Base-by-base conservation (phyloP, 495 filamentous ascomycete species). In the Astrothelium subdiscretum region DNA sequence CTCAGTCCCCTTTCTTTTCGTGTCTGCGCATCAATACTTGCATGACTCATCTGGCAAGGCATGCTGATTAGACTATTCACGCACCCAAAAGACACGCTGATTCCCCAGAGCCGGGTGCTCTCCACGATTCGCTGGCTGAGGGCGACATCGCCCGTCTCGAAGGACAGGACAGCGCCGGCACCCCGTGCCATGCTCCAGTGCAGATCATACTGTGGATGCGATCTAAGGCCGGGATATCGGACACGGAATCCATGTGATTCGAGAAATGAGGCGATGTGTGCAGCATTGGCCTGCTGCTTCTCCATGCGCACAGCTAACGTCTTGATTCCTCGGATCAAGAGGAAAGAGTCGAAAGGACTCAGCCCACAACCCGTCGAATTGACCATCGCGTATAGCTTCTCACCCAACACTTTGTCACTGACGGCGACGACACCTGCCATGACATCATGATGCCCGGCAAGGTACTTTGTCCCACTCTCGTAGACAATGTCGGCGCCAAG, bases 41-140 rank as follows among this genome's bases (percentile, higher is more conserved):
- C 94, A 77, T 98, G 94, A 74, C 95, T 97, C 94, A 98, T 98
- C 63, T 89, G 90, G 70, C 94, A 98, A 12, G 94, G 94, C 94
- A 98, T 96, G 75, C 91, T 96, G 74, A 98, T 98, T 74, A 98
- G 73, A 76, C 89, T 94, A 75, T 98, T 98, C 51, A 98, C 95
- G 74, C 95, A 97, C 38, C 94, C 94, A 72, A 98, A 98, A 67
- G 89, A 94, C 59, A 98, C 94, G 64, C 87, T 91, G 65, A 98
- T 98, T 22, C 87, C 91, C 87, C 91, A 98, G 29, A 98, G 76
- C 66, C 88, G 82, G 3, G 94, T 89, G 38, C 87, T 86, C 77
- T 96, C 95, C 2, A 98, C 94, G 69, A 98, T 96, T 10, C 91
- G 83, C 78, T 97, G 91, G 43, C 87, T 91, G 54, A 95, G 75